These are phyloP conservation scores for Omphalotus guepiniiformis DNA, from an alignment of 768 basidiomycete species.

Conservation along the genomic window DNA sequence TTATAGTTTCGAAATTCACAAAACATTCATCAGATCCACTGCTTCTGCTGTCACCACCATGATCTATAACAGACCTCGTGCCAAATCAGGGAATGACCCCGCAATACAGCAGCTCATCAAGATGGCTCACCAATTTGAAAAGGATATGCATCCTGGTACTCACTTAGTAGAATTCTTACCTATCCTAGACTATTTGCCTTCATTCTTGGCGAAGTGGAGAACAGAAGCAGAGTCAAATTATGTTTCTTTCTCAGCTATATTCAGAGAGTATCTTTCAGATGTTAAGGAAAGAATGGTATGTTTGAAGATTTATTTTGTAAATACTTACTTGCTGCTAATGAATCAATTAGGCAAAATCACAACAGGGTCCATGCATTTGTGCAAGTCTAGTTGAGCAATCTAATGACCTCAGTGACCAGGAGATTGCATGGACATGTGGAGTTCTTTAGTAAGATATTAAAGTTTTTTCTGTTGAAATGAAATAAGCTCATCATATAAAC, in stretches of 20 bases:
- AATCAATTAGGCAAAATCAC: no score
- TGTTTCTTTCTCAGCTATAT: background rate
- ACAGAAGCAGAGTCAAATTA: background rate
- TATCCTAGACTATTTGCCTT: conserved; percentile 7
- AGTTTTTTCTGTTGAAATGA: no score
- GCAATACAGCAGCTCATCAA: no score
- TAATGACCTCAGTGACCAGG: background rate
- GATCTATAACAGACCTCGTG: no score
- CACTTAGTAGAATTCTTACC: conserved; percentile 6
- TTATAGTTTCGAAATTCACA: no score
- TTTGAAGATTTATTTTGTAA: conserved; percentile 15
- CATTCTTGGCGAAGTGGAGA: conserved; percentile 7
- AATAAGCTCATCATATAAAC: no score
- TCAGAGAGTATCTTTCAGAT: background rate
- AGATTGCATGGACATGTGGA: background rate
- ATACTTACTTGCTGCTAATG: background rate
- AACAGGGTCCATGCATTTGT: conserved; percentile 1
- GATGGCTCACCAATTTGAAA: background rate
- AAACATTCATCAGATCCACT: no score
- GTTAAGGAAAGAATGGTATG: conserved; percentile 13
- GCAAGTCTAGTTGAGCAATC: conserved; percentile 7
- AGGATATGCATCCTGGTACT: background rate
- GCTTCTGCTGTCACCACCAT: no score
- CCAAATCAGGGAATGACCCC: no score
- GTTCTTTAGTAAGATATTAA: background rate